Base-by-base conservation (phyloP, 2,329 filamentous ascomycete species). In the Orbilia ellipsospora region DNA sequence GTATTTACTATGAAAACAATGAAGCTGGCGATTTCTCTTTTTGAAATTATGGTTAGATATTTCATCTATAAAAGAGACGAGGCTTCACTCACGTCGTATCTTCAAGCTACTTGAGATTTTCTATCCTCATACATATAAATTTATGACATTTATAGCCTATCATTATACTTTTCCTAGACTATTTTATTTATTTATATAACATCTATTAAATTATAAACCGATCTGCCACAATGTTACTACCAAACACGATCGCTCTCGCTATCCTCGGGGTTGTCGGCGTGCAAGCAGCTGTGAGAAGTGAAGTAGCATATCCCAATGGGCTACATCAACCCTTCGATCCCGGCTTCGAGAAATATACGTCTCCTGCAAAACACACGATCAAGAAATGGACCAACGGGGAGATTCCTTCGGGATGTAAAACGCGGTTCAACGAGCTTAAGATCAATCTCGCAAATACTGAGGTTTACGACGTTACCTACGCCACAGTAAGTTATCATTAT, bases 391-490 rank as follows among this genome's bases (percentile, higher is more conserved):
- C 16, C 10, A 65, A 65, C 23, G 55, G 23, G 1, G 20, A 57
- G 28, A 72, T 72, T 12, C 67, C 67, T 16, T 16, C 52, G 15
- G 68, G 61, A 2, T 66, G 61, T 28, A 60, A 65, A 55, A 36
- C 26, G 5, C 55, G 68, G 15, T 61, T 73, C 40, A 55, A 18
- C 8, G 68, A 66, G 20, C 26, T 66, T 2, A 42, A 20, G 3
- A 60, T 65, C 44, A 28, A 73, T 4, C 55, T 36, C 12, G 7
- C 36, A 23, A 42, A 73, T 18, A 61, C 61, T 13, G 61, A 73
- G 16, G 68, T 66, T 16, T 73, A 73, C 28, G 56, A 66, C 13
- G 48, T 73, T 44, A 66, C 68, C 4, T 73, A 73, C 40, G 42
- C 42, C 20, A 12, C 59, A 16, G 68, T 66, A 42, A 31, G 61